A percentile compares a stretch with the other conserved stretches of the same genome.
Conservation (phyloP, 2,329 filamentous ascomycete species). For the Capronia epimyces region DNA sequence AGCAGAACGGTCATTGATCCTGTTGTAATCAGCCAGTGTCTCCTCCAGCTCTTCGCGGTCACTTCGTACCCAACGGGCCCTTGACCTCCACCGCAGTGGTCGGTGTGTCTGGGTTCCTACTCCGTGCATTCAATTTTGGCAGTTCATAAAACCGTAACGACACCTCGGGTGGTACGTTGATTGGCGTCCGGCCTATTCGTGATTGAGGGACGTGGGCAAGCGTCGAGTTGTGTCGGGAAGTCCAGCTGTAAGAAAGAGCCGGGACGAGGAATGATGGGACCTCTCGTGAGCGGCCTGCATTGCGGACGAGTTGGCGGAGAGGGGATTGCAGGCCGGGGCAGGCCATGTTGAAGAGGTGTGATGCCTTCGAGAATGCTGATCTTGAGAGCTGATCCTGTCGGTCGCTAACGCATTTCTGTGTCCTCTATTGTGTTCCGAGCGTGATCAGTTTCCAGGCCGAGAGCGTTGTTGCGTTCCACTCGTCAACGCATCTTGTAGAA, state of each 20-base stretch:
- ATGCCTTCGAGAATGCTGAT: neutral
- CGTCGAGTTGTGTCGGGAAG: constrained; percentile 36
- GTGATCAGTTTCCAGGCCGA: too few relatives aligned
- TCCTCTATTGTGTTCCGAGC: neutral
- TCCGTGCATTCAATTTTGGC: constrained; percentile 53
- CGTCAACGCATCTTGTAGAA: neutral
- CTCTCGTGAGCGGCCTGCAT: constrained; percentile 46
- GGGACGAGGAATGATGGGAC: constrained; percentile 69
- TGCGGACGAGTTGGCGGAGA: constrained; percentile 52
- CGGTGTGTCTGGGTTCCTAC: constrained; percentile 57
- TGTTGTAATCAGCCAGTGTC: constrained; percentile 34
- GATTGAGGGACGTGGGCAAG: constrained; percentile 74
- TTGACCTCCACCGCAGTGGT: constrained; percentile 64
- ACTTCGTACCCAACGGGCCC: constrained; percentile 66
- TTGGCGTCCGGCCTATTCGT: constrained; percentile 76
- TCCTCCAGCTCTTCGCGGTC: neutral
- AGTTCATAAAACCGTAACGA: constrained; percentile 64
- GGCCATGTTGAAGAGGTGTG: constrained; percentile 49
- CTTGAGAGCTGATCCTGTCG: too few relatives aligned
- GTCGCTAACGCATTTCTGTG: neutral
- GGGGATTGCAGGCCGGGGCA: constrained; percentile 57
- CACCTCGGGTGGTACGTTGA: constrained; percentile 79
- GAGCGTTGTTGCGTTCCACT: neutral
- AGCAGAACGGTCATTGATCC: constrained; percentile 71
- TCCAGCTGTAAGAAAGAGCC: constrained; percentile 49